Evolutionary conservation across 1,139 yeast genomes (phyloP).

Genomic region (Meyerozyma carpophila): DNA sequence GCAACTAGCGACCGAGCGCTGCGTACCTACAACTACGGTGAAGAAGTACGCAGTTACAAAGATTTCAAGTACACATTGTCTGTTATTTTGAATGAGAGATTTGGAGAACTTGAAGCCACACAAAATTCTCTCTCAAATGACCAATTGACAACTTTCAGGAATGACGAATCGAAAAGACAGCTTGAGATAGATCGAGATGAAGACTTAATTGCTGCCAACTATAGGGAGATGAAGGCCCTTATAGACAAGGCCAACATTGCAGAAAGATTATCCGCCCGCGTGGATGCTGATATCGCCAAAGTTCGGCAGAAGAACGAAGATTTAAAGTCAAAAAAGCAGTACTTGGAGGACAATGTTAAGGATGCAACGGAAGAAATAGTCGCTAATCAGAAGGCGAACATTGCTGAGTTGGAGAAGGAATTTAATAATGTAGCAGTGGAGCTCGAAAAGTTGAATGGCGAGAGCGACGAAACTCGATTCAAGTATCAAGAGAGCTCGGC

Average conservation of each 20-base stretch:
- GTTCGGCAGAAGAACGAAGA: conserved; percentile 14
- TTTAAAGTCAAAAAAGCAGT: conserved; percentile 13
- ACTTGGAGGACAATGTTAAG: conserved; percentile 12
- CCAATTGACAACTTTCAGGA: conserved; percentile 27
- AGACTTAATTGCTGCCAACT: conserved; percentile 41
- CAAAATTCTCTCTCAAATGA: conserved; percentile 17
- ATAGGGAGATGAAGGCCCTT: conserved; percentile 39
- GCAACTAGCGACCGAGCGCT: conserved; percentile 2
- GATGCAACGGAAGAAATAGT: conserved; percentile 11
- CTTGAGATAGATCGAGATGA: conserved; percentile 44
- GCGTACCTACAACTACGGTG: not conserved
- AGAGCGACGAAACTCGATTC: conserved; percentile 38
- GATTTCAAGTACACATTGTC: conserved; percentile 32
- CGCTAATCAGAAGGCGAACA: conserved; percentile 20
- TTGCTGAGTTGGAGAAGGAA: conserved; percentile 26
- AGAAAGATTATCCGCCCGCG: conserved; percentile 43
- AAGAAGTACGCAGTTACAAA: conserved; percentile 29
- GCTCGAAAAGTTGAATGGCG: conserved; percentile 20
- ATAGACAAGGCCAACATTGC: conserved; percentile 46
- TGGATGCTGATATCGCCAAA: conserved; percentile 27
- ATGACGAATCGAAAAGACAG: conserved; percentile 47
- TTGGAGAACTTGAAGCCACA: conserved; percentile 25
- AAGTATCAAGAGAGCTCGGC: conserved; percentile 52
- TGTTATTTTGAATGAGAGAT: conserved; percentile 30
- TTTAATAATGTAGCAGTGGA: conserved; percentile 20